Conservation (phyloP, 2,329 filamentous ascomycete genomes). For the Penicillium rolfsii region DNA sequence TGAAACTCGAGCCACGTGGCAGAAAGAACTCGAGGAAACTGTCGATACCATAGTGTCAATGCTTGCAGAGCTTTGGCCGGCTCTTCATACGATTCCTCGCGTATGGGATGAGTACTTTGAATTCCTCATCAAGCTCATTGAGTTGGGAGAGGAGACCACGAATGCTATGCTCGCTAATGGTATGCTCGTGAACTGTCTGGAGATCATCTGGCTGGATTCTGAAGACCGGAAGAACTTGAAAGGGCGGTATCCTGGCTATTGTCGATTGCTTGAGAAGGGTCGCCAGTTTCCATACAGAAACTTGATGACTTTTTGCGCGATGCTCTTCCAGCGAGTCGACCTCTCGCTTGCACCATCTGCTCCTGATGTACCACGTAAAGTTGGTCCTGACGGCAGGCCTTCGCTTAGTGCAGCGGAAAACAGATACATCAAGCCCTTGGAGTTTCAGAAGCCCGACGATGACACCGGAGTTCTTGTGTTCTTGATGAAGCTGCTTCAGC, state of each 20-base stretch:
- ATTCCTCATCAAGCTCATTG: constrained; percentile 68
- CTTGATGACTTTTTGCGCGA: constrained; percentile 47
- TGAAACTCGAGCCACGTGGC: constrained; percentile 30
- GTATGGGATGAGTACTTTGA: constrained; percentile 79
- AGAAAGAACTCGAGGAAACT: constrained; percentile 32
- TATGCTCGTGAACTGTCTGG: constrained; percentile 62
- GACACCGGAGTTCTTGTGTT: constrained; percentile 39
- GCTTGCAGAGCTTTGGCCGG: constrained; percentile 62
- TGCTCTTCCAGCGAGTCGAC: constrained; percentile 45
- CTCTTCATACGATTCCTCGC: constrained; percentile 64
- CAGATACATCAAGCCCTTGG: constrained; percentile 37
- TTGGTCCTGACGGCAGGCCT: constrained; percentile 35
- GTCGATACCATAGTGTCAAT: constrained; percentile 47
- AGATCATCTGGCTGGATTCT: constrained; percentile 64
- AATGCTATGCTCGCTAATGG: constrained; percentile 62
- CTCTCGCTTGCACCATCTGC: constrained; percentile 36
- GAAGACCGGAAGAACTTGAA: constrained; percentile 54
- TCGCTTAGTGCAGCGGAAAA: constrained; percentile 41
- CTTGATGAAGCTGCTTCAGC: constrained; percentile 66
- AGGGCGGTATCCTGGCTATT: constrained; percentile 55
- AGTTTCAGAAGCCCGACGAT: constrained; percentile 22
- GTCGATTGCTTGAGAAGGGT: constrained; percentile 50
- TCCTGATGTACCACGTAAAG: constrained; percentile 30
- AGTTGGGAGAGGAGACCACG: constrained; percentile 62
- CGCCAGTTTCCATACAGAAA: constrained; percentile 49